A percentile compares a stretch with the other conserved stretches of the same genome.
Evolutionary conservation across 768 basidiomycete species (phyloP).

Genomic region (Termitomyces sp.): DNA sequence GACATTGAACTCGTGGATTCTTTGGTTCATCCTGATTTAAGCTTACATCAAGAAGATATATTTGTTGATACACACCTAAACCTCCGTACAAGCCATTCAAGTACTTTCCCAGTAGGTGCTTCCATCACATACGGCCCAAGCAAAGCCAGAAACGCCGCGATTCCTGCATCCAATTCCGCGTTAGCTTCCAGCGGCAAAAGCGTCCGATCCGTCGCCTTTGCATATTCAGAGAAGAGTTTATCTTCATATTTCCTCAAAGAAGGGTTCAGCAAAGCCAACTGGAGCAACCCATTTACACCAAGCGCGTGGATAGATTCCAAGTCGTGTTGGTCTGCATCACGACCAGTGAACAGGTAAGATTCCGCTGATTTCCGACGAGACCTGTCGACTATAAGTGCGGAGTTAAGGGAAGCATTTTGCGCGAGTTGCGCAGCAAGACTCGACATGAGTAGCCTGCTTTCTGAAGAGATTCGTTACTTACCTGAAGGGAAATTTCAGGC

Average conservation of each 20-base stretch:
- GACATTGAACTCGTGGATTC: constrained; percentile 92
- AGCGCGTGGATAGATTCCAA: constrained; percentile 81
- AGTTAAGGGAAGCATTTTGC: constrained; percentile 73
- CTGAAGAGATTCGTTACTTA: neutral
- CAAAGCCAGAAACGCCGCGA: constrained; percentile 59
- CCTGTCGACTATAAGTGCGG: constrained; percentile 60
- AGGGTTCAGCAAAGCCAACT: constrained; percentile 59
- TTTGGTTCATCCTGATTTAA: constrained; percentile 23
- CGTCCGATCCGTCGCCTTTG: constrained; percentile 74
- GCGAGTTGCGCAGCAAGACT: constrained; percentile 81
- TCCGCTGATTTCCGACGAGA: constrained; percentile 56
- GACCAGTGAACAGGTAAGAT: constrained; percentile 86
- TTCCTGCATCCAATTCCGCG: constrained; percentile 51
- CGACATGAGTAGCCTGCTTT: constrained; percentile 38
- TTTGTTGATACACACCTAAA: constrained; percentile 61
- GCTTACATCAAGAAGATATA: neutral
- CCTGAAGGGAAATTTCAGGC: constrained; percentile 6
- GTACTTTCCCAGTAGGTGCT: constrained; percentile 68
- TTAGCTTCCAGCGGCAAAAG: constrained; percentile 59
- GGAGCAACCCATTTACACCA: constrained; percentile 70
- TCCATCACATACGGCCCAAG: constrained; percentile 83
- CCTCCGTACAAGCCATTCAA: constrained; percentile 93
- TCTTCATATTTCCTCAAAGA: constrained; percentile 57
- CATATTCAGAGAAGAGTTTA: constrained; percentile 72
- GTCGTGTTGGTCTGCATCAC: constrained; percentile 81